Base-by-base conservation (phyloP, 805 yeast genomes). In the Candida parachauliodes region DNA sequence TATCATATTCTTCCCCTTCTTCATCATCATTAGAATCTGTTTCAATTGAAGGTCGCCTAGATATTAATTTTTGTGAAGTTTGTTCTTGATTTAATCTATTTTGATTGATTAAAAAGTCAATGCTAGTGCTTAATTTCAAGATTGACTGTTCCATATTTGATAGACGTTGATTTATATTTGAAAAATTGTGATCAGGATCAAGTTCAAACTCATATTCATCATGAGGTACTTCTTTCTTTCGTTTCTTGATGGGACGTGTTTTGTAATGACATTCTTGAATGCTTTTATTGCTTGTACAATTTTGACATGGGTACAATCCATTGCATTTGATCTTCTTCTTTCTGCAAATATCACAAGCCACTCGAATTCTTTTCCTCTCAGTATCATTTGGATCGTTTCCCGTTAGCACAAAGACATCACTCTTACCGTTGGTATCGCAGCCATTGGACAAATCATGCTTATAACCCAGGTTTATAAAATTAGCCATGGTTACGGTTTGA, bases 321-420 rank as follows among this genome's bases (percentile, higher is more conserved):
- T 57, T 53, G 40, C 68, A 61, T 36, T 55, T 60, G 28, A 60
- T 57, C 42, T 61, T 61, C 48, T 59, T 59, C 8, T 50, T 43
- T 1, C 68, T 50, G 40, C 68, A 61, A 5, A 47, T 47, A 31
- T 57, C 62, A 42, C 68, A 61, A 11, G 68, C 68, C 2, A 50
- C 52, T 19, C 53, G 37, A 2, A 55, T 54, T 22, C 60, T 27
- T 32, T 48, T 53, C 20, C 48, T 40, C 5, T 25, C 22, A 5
- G 22, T 37, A 19, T 37, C 41, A 12, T 32, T 12, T 4, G 41
- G 36, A 22, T 31, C 41, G 17, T 26, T 37, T 12, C 39, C 39
- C 4, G 39, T 29, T 18, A 36, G 23, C 6, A 16, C 9, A 2
- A 11, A 15, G n/a, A 18, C 7, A 4, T 17, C 29, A 16, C 11